These are phyloP conservation scores for Kwoniella europaea DNA, from an alignment of 768 basidiomycete genomes.

Conservation along the genomic window DNA sequence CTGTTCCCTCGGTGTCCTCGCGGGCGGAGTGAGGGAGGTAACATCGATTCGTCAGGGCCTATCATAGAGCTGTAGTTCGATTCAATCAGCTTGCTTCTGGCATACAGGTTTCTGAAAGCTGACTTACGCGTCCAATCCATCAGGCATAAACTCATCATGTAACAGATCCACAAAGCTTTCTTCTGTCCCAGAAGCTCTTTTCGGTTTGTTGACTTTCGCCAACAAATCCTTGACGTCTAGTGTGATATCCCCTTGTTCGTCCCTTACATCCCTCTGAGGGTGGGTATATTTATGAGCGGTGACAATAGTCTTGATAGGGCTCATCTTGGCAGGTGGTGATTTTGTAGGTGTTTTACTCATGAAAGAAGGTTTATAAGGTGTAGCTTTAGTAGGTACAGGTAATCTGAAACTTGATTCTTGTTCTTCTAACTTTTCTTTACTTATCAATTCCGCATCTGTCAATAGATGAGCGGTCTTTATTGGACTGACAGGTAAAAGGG, in stretches of 20 bases:
- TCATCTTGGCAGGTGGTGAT: constrained; percentile 8
- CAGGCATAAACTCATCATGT: constrained; percentile 28
- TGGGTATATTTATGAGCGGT: background rate
- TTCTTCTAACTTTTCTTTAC: constrained; percentile 12
- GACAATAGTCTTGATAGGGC: constrained; percentile 11
- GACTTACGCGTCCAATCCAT: constrained; percentile 40
- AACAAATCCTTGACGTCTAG: constrained; percentile 46
- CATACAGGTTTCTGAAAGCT: background rate
- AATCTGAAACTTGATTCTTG: constrained; percentile 10
- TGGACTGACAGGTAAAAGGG: constrained; percentile 30
- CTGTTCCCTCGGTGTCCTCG: constrained; percentile 4
- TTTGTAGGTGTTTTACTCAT: constrained; percentile 14
- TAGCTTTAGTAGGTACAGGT: constrained; percentile 2
- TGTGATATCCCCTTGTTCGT: constrained; percentile 29
- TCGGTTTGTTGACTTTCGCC: constrained; percentile 37
- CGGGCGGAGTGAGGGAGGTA: constrained; percentile 19
- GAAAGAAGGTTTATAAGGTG: constrained; percentile 1
- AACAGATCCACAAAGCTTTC: constrained; percentile 51
- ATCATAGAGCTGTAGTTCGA: constrained; percentile 18
- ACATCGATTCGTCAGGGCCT: constrained; percentile 31
- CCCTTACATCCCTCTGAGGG: background rate
- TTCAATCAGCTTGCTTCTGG: too few relatives aligned
- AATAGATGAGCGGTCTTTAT: constrained; percentile 19
- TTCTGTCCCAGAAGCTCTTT: constrained; percentile 41
- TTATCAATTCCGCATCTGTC: constrained; percentile 17